Evolutionary conservation across 2,329 filamentous ascomycete genomes (phyloP).

Genomic region (Calonectria pteridis): DNA sequence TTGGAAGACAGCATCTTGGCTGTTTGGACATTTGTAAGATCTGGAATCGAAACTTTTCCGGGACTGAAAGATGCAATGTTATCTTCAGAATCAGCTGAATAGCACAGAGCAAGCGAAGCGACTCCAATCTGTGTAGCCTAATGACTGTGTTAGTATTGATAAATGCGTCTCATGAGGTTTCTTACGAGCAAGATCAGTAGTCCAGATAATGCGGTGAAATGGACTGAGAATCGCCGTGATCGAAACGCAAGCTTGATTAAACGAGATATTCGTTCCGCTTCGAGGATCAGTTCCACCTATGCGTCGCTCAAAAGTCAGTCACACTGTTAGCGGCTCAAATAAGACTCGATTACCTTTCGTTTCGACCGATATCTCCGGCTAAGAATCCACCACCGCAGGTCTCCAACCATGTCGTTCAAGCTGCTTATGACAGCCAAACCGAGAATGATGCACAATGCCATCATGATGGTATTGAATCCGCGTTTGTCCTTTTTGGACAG

Average conservation of each 20-base stretch:
- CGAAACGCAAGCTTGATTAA: conserved; percentile 32
- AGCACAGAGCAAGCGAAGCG: conserved; percentile 57
- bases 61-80: conserved; percentile 46
- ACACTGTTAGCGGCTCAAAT: not conserved
- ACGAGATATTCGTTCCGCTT: conserved; percentile 37
- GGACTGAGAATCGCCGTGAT: conserved; percentile 31
- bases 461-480: conserved; percentile 58
- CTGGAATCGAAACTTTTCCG: conserved; percentile 52
- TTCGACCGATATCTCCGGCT: conserved; percentile 51
- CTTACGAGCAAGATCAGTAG: conserved; percentile 33
- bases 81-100: conserved; percentile 55
- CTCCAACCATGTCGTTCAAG: conserved; percentile 57
- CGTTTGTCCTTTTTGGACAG: conserved; percentile 49
- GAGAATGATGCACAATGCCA: conserved; percentile 56
- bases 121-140: conserved; percentile 58
- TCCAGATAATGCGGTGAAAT: conserved; percentile 31
- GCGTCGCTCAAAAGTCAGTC: too few relatives aligned
- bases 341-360: conserved; percentile 49
- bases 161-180: rapidly evolving
- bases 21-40: conserved; percentile 52
- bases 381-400: conserved; percentile 61
- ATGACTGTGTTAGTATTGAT: not conserved
- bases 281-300: conserved; percentile 36
- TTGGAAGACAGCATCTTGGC: conserved; percentile 43
- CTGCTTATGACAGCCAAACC: conserved; percentile 53